Conservation (phyloP, 106 monocot species). For the Dendrobium huoshanense region DNA sequence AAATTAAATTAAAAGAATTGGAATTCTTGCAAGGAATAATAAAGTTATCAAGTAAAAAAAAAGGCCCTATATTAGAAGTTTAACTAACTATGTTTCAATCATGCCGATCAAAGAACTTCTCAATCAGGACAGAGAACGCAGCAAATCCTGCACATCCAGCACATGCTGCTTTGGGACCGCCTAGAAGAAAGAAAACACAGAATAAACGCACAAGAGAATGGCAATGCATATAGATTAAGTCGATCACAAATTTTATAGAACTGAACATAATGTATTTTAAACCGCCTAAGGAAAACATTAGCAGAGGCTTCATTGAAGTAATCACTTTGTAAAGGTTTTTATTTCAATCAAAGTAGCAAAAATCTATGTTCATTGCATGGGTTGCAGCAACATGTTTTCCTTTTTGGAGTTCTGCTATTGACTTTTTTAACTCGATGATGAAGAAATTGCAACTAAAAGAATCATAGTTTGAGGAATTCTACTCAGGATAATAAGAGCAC, state of each 20-base stretch:
- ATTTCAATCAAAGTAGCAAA: background rate
- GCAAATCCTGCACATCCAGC: conserved; percentile 93
- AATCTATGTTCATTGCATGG: background rate
- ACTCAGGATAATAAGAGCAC: too few species aligned
- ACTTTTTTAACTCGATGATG: too few species aligned
- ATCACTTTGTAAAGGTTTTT: background rate
- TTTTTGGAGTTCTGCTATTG: too few species aligned
- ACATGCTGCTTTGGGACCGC: conserved; percentile 90
- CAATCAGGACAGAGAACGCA: conserved; percentile 77
- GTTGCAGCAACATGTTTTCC: background rate
- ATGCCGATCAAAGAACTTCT: conserved; percentile 90
- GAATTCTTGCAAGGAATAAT: background rate
- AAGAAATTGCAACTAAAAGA: too few species aligned
- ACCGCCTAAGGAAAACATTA: background rate
- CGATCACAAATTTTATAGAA: background rate
- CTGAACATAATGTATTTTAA: background rate
- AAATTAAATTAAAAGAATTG: background rate
- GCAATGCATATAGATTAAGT: background rate
- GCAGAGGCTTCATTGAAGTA: background rate
- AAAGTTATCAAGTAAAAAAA: background rate
- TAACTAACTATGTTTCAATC: background rate
- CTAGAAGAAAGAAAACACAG: conserved; percentile 22
- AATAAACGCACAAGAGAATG: background rate
- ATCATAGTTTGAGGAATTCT: too few species aligned
- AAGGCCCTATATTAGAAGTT: background rate